Conservation (phyloP, 139 green algal genomes). For the Ettlia oleoabundans region DNA sequence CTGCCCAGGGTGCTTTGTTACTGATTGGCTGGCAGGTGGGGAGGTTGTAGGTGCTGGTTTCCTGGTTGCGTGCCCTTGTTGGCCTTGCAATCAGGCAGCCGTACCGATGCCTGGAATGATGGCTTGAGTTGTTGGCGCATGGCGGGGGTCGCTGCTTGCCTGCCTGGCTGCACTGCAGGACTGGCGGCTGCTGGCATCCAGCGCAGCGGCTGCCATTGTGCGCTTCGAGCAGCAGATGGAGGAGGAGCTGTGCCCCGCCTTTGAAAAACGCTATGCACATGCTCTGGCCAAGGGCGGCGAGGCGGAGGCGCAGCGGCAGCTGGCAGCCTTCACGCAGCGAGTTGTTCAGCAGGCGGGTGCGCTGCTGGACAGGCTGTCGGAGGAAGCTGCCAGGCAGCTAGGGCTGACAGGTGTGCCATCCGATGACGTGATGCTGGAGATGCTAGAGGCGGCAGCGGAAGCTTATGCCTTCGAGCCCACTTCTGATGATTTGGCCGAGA, state of each 20-base stretch:
- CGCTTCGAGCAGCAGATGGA: constrained; percentile 1
- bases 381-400: not conserved
- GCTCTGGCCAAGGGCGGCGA: not conserved
- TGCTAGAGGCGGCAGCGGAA: constrained; percentile 18
- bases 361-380: constrained; percentile 12
- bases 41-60: not conserved
- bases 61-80: too few relatives aligned
- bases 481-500: not conserved
- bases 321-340: not conserved
- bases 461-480: constrained; percentile 29
- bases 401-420: constrained; percentile 13
- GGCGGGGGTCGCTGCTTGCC: too few relatives aligned
- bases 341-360: not conserved
- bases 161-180: too few relatives aligned
- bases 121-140: not conserved
- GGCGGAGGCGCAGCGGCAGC: not conserved
- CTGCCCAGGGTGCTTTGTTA: not conserved
- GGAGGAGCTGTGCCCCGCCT: not conserved
- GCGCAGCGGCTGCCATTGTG: not conserved
- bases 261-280: not conserved
- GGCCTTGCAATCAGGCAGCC: too few relatives aligned
- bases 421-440: not conserved
- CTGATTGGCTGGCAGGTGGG: not conserved
- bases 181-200: constrained; percentile 2
- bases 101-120: not conserved